Evolutionary conservation across 139 green algal genomes (phyloP), one percentile per base, ranked within the genome.

Genomic region (Ettlia oleoabundans): DNA sequence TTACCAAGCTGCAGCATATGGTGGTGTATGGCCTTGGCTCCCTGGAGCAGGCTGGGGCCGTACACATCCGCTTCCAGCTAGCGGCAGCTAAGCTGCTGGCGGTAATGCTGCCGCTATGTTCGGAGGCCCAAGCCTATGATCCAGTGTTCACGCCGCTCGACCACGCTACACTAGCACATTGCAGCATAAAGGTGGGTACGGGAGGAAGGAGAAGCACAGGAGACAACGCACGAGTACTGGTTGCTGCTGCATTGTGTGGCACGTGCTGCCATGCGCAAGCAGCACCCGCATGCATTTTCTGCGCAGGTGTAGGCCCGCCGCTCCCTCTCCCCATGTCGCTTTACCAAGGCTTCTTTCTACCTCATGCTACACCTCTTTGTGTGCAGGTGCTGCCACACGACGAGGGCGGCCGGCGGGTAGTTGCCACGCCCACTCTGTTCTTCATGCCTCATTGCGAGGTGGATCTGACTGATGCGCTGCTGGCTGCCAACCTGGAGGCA

Each of bases 401-500:
- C 73, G 83, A 93, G 73, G 28, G 68, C 24, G 85, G 85, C 43
- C 66, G 71, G 9, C 77, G 86, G 4, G 35, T 76, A 13, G 91
- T 83, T 10, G 9, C 3, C 7, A 18, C 10, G 21, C 89, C 89
- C 65, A 94, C 91, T 0, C 78, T 94, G 30, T 94, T 94, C 81
- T 94, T 90, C 84, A 86, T 94, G 83, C 88, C 91, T 1, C 91
- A 94, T 81, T 93, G 90, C 67, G 90, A 93, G 79, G 88, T 66
- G 19, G 38, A 35, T 33, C 75, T 93, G 35, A 92, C 84, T 13
- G 86, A 91, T 40, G 64, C 78, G 37, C 75, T 93, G 65, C 85
- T 94, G 58, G 33, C 33, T 0, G 77, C 82, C 28, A 94, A 93
- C 77, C 74, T 83, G 67, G 67, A 32, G 7, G 32, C 78, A 3